These are phyloP conservation scores for Tolypocladium endophyticum DNA, from an alignment of 2,329 filamentous ascomycete species.

Conservation along the genomic window DNA sequence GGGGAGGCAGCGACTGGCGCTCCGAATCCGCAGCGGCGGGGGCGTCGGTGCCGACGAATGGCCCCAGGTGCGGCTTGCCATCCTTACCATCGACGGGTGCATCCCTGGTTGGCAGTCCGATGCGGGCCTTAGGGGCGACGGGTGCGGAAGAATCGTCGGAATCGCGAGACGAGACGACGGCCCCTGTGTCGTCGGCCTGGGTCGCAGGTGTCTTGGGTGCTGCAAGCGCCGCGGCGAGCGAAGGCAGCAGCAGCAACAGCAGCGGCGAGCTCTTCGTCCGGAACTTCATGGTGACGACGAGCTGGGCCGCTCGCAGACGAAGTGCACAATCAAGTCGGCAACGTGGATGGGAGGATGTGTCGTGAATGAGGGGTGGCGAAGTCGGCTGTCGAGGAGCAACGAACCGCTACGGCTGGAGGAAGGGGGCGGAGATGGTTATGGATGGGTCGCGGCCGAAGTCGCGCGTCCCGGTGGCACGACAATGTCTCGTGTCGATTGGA, in stretches of 20 bases:
- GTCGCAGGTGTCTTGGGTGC: conserved; percentile 15
- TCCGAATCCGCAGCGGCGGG: conserved; percentile 19
- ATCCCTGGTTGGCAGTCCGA: conserved; percentile 49
- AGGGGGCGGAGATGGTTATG: background rate
- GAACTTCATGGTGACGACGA: conserved; percentile 44
- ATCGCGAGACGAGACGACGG: conserved; percentile 14
- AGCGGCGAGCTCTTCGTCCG: conserved; percentile 42
- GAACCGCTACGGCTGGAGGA: too few species aligned
- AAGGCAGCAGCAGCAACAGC: conserved; percentile 50
- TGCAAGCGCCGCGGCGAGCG: conserved; percentile 37
- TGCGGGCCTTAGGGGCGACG: conserved; percentile 21
- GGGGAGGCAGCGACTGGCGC: conserved; percentile 27
- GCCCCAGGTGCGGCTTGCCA: conserved; percentile 85
- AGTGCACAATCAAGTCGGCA: background rate
- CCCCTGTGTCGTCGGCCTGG: conserved; percentile 7
- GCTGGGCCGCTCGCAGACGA: background rate
- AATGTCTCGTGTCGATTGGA: conserved; percentile 1
- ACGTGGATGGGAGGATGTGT: background rate
- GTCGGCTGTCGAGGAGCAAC: background rate
- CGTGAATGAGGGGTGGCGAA: background rate
- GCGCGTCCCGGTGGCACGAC: conserved; percentile 4
- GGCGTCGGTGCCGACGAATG: conserved; percentile 53
- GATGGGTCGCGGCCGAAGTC: conserved; percentile 1
- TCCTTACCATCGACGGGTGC: conserved; percentile 87
- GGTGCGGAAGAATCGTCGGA: conserved; percentile 13